Percentiles rank a stretch among this genome's conserved stretches.
phyloP scores from a whole-genome alignment of 176 grass and related monocot genomes.

The Olyra latifolia region DNA sequence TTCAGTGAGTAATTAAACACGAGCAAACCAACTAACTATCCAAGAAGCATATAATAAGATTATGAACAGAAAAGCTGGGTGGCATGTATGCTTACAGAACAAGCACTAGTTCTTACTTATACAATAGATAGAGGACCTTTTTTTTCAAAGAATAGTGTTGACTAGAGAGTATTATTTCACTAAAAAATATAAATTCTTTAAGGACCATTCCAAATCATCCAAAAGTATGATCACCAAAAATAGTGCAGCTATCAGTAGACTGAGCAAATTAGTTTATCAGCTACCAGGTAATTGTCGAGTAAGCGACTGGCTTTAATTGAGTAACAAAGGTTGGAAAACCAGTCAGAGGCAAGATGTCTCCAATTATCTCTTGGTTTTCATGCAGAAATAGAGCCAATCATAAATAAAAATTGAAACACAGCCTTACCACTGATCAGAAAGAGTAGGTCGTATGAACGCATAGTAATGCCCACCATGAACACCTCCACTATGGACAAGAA shows the following conservation, averaged over 20 bases:
- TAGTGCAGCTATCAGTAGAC: background rate
- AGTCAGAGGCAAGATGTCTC: background rate
- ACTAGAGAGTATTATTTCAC: background rate
- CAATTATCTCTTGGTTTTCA: background rate
- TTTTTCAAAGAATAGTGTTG: background rate
- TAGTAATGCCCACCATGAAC: conserved; percentile 99
- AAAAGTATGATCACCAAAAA: background rate
- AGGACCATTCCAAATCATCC: conserved; percentile 4
- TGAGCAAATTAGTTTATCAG: background rate
- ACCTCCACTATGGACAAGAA: conserved; percentile 97
- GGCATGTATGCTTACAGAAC: background rate
- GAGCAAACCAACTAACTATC: background rate
- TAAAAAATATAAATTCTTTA: background rate
- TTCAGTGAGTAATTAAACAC: conserved; percentile 14
- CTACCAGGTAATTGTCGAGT: background rate
- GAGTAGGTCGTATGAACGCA: conserved; percentile 93
- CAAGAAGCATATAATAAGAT: conserved; percentile 8
- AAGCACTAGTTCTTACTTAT: background rate
- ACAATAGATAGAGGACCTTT: background rate
- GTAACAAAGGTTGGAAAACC: background rate
- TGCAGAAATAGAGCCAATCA: background rate
- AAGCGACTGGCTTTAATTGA: background rate
- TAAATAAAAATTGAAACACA: background rate
- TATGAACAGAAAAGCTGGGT: background rate
- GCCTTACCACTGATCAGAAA: conserved; percentile 85